Base-by-base conservation (phyloP, 108 stramenopile species). In the Skeletonema menzelii region DNA sequence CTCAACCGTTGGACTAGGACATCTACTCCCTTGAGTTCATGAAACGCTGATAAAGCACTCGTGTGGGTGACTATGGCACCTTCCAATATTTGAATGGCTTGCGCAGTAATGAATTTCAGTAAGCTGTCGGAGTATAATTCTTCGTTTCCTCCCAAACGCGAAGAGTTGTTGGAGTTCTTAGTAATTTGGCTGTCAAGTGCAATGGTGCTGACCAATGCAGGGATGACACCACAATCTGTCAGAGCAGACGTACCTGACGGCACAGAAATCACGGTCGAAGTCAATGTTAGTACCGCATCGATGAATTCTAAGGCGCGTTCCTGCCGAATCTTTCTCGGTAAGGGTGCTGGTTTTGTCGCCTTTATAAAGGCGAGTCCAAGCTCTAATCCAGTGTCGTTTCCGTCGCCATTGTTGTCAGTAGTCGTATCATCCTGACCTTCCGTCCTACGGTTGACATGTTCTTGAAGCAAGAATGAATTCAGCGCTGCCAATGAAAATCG, bases 41-140 rank as follows among this genome's bases (percentile, higher is more conserved):
- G 88, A 81, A 97, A 98, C 6, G 95, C 92, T 20, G 85, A 64
- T 35, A 94, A 68, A 8, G 95, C 96, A 69, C 84, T 91, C 44
- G 64, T 85, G 67, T 93, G 90, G 24, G 94, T 95, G 24, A 94
- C 87, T 27, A 97, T 88, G 12, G 91, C 92, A 12, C 88, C 89
- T 78, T 98, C 97, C 24, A 98, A 67, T 59, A 97, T 90, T 69
- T 97, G 94, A 24, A 97, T 88, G 4, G 95, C 91, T 72, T 98
- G 97, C 14, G 94, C 87, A 4, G 84, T 75, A 46, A 90, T 85
- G 73, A 89, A 95, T 59, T 80, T 82, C 27, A 89, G 70, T 20
- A 87, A 65, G 49, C 73, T 66, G 31, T 67, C 76, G 22, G 67
- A 70, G 55, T 83, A 72, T 6, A 70, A 64, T 59, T 85, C 77